Percentiles rank a stretch among this genome's conserved stretches.
Evolutionary conservation across 805 yeast genomes (phyloP).

Genomic region (Ogataea degrootiae): DNA sequence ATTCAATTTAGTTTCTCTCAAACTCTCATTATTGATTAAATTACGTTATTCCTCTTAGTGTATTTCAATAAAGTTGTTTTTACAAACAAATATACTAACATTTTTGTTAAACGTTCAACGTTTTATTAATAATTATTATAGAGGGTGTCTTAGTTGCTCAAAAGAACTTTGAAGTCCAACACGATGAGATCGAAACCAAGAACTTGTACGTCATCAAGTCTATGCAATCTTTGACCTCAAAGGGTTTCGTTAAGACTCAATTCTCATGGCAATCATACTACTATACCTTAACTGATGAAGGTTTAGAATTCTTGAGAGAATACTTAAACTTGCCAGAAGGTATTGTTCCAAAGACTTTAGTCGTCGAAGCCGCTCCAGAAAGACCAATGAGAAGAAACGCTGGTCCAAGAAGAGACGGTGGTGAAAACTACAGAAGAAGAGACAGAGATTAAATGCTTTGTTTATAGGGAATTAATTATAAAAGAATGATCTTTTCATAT

Average conservation of each 20-base stretch:
- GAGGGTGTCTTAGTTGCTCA: slow-evolving; percentile 99
- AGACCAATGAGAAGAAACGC: slow-evolving; percentile 46
- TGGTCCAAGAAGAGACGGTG: slow-evolving; percentile 49
- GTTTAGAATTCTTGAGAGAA: slow-evolving; percentile 97
- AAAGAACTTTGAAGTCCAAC: slow-evolving; percentile 97
- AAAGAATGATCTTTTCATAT: neutral
- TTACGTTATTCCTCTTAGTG: too few relatives aligned
- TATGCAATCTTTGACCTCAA: slow-evolving; percentile 97
- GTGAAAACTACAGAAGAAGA: slow-evolving; percentile 61
- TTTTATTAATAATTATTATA: slow-evolving; percentile 26
- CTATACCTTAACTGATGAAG: slow-evolving; percentile 99
- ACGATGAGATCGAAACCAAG: slow-evolving; percentile 97
- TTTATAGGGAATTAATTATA: slow-evolving; percentile 2
- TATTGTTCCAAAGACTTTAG: slow-evolving; percentile 97
- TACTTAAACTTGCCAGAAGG: slow-evolving; percentile 98
- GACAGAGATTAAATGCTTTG: slow-evolving; percentile 31
- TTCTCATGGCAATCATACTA: slow-evolving; percentile 99
- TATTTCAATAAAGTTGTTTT: too few relatives aligned
- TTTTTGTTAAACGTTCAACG: neutral
- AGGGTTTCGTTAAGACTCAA: slow-evolving; percentile 99
- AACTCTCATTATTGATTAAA: too few relatives aligned
- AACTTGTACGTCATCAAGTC: slow-evolving; percentile 98
- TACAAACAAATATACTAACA: slow-evolving; percentile 17
- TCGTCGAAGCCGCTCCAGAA: slow-evolving; percentile 89
- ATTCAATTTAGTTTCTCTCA: neutral